Evolutionary conservation across 2,329 filamentous ascomycete genomes (phyloP).

Genomic region (Byssoonygena ceratinophila): DNA sequence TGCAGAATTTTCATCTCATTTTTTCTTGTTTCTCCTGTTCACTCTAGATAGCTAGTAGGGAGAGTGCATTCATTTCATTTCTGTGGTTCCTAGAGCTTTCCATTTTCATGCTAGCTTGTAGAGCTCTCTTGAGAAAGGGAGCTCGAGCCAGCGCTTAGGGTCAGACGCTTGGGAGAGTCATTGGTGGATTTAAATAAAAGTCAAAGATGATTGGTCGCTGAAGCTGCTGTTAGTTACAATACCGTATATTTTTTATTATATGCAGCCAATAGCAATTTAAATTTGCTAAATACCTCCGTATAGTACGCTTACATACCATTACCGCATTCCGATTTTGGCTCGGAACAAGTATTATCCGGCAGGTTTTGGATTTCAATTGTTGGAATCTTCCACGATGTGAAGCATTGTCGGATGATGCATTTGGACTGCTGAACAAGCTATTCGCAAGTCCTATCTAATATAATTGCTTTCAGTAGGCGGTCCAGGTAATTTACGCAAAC

Average conservation of each 20-base stretch:
- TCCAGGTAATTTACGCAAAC: background rate
- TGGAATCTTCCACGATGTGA: background rate
- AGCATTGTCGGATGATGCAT: background rate
- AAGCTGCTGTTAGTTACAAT: background rate
- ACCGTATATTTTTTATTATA: background rate
- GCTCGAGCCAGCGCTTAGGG: background rate
- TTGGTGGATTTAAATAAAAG: background rate
- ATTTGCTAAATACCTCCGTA: background rate
- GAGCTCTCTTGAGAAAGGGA: no score
- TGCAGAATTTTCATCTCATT: no score
- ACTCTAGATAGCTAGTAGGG: no score
- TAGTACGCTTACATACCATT: no score
- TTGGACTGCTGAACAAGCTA: background rate
- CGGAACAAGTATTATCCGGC: slow-evolving; percentile 5
- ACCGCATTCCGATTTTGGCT: background rate
- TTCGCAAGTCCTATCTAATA: background rate
- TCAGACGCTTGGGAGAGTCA: background rate
- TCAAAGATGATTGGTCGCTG: background rate
- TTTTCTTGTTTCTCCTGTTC: no score
- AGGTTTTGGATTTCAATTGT: background rate
- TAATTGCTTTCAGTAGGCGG: no score
- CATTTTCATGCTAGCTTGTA: no score
- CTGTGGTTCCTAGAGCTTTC: no score
- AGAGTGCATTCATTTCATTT: no score
- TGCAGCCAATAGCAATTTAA: background rate